phyloP scores from a whole-genome alignment of 768 basidiomycete genomes.

The Lentinus tigrinus region DNA sequence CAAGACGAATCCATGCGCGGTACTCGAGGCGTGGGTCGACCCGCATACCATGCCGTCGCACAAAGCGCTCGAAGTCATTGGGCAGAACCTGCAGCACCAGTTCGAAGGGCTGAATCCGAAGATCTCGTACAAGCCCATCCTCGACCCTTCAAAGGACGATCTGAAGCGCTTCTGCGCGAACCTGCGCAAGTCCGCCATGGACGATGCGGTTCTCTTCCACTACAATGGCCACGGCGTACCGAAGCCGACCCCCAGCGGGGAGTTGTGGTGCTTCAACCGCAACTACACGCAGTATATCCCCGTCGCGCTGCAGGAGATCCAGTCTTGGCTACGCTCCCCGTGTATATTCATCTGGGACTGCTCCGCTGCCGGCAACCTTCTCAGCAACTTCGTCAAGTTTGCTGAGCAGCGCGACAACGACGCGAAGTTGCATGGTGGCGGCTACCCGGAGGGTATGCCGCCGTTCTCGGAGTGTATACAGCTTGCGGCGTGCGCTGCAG shows the following conservation, averaged over 20 bases:
- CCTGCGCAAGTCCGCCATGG: constrained; percentile 84
- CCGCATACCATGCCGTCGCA: constrained; percentile 88
- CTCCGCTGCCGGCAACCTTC: constrained; percentile 92
- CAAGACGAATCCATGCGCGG: constrained; percentile 95
- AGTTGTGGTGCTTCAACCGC: constrained; percentile 98
- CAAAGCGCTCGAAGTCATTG: constrained; percentile 93
- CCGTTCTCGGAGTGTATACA: constrained; percentile 89
- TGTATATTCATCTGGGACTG: constrained; percentile 99
- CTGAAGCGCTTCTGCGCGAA: constrained; percentile 82
- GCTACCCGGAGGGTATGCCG: constrained; percentile 58
- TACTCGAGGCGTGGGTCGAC: constrained; percentile 96
- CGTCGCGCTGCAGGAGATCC: constrained; percentile 89
- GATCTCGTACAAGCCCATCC: constrained; percentile 89
- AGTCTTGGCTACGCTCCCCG: constrained; percentile 91
- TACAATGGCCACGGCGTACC: constrained; percentile 99
- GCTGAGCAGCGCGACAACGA: constrained; percentile 77
- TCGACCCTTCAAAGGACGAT: constrained; percentile 95
- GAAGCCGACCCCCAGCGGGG: constrained; percentile 91
- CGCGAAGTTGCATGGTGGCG: constrained; percentile 51
- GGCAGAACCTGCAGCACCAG: constrained; percentile 89
- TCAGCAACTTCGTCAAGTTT: constrained; percentile 83
- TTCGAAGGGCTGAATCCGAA: constrained; percentile 95
- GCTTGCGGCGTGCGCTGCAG: constrained; percentile 89
- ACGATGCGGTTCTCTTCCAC: constrained; percentile 92
- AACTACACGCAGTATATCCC: constrained; percentile 99